Evolutionary conservation across 495 filamentous ascomycete species (phyloP).

Genomic region (Lasiosphaeria ovina): DNA sequence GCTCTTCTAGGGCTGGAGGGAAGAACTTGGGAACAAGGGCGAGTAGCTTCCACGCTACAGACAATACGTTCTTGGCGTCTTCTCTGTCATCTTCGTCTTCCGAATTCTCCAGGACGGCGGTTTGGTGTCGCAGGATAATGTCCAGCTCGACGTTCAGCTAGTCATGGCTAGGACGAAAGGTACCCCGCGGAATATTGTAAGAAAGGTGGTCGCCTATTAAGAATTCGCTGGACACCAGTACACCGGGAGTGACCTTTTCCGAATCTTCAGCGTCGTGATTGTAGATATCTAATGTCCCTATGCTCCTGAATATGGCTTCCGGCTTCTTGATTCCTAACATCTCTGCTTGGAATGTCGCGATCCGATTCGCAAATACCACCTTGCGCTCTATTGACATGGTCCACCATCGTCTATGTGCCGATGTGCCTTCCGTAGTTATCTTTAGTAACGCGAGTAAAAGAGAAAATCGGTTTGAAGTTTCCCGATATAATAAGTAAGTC

Average conservation of each 20-base stretch:
- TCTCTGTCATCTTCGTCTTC: conserved; percentile 23
- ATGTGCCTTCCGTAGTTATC: conserved; percentile 25
- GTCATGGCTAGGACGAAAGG: conserved; percentile 23
- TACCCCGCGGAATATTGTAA: conserved; percentile 21
- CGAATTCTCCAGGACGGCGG: conserved; percentile 1
- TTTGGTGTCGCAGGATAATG: conserved; percentile 17
- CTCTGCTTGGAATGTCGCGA: conserved; percentile 36
- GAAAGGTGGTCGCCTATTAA: conserved; percentile 20
- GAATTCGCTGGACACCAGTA: conserved; percentile 17
- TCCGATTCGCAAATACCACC: conserved; percentile 30
- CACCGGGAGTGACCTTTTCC: conserved; percentile 6
- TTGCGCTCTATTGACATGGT: conserved; percentile 36
- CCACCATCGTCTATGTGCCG: conserved; percentile 40
- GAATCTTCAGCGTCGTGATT: conserved; percentile 1
- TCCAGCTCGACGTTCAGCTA: conserved; percentile 16
- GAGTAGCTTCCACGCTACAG: conserved; percentile 15
- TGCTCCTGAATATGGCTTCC: conserved; percentile 25
- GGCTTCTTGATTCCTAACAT: conserved; percentile 19
- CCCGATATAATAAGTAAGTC: too few species aligned
- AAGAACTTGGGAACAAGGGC: conserved; percentile 22
- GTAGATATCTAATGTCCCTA: conserved; percentile 28
- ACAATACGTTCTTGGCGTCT: conserved; percentile 14
- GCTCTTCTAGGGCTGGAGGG: conserved; percentile 7
- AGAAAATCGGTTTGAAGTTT: too few species aligned
- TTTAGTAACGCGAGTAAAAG: too few species aligned